Conservation (phyloP, 805 yeast species). For the Zygotorulaspora sp. region DNA sequence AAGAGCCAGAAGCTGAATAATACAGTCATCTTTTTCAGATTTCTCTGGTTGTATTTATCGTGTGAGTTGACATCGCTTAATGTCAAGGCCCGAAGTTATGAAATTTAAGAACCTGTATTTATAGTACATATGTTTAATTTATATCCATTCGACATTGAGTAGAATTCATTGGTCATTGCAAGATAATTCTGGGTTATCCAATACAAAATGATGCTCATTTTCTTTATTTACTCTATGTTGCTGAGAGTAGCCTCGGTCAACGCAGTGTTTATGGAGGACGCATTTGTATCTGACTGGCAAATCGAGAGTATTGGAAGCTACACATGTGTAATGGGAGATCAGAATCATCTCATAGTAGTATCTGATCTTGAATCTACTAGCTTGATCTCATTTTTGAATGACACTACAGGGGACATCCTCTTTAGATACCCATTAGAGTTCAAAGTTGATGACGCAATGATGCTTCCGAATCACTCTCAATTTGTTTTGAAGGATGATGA, state of each 20-base stretch:
- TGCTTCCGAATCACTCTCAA: conserved; percentile 11
- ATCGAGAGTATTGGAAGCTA: conserved; percentile 43
- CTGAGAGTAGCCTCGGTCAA: conserved; percentile 9
- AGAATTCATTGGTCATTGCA: background rate
- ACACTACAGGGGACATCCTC: conserved; percentile 32
- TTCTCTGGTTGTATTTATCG: too few species aligned
- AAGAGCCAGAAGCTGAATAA: conserved; percentile 8
- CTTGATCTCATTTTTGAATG: conserved; percentile 36
- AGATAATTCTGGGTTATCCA: background rate
- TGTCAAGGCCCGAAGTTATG: background rate
- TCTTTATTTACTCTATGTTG: conserved; percentile 4
- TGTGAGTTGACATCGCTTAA: background rate
- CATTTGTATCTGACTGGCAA: conserved; percentile 54
- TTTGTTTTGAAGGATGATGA: conserved; percentile 12
- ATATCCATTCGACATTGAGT: background rate
- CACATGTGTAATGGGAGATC: conserved; percentile 21
- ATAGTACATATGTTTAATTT: background rate
- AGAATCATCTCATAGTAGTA: conserved; percentile 24
- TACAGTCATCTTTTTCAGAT: background rate
- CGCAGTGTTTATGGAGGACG: conserved; percentile 47
- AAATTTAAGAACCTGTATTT: background rate
- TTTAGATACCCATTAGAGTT: conserved; percentile 34
- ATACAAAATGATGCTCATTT: background rate
- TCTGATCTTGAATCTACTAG: conserved; percentile 23
- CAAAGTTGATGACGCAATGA: conserved; percentile 15